These are phyloP conservation scores for Vigna mungo DNA, from an alignment of 306 rosid species.

Conservation along the genomic window DNA sequence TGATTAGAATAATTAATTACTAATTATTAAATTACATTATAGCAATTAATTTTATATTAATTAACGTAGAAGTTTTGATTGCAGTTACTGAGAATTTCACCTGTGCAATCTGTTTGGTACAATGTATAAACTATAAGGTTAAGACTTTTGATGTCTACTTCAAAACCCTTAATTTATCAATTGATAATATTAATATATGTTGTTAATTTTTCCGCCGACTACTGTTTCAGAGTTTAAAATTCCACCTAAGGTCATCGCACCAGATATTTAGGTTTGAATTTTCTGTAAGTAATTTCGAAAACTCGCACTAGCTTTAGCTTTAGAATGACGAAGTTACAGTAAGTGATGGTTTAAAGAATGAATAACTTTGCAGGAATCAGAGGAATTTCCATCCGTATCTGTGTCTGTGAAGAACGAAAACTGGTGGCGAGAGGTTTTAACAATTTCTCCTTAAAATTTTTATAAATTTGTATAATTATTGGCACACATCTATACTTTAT, in stretches of 20 bases:
- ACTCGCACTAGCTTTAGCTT: constrained; percentile 35
- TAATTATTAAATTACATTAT: too few species aligned
- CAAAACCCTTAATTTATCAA: constrained; percentile 8
- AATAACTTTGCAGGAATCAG: constrained; percentile 66
- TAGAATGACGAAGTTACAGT: constrained; percentile 34
- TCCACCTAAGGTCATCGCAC: constrained; percentile 73
- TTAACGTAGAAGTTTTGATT: background rate
- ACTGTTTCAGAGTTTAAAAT: constrained; percentile 72
- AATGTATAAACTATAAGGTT: constrained; percentile 88
- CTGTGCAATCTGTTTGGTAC: constrained; percentile 83
- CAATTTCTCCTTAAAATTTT: constrained; percentile 39
- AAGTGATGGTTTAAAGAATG: constrained; percentile 39
- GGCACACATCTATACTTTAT: too few species aligned
- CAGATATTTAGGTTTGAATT: constrained; percentile 84
- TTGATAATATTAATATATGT: constrained; percentile 33
- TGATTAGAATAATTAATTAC: constrained; percentile 25
- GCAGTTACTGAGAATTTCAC: constrained; percentile 78
- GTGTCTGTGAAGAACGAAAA: constrained; percentile 57
- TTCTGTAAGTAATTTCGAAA: constrained; percentile 69
- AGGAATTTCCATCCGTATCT: constrained; percentile 73
- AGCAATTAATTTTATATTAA: constrained; percentile 8
- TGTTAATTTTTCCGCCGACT: constrained; percentile 35
- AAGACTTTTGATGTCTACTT: constrained; percentile 16
- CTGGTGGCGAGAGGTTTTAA: constrained; percentile 67
- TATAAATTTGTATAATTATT: background rate